These are phyloP conservation scores for Pleurotus djamor DNA, from an alignment of 768 basidiomycete genomes.

Conservation along the genomic window DNA sequence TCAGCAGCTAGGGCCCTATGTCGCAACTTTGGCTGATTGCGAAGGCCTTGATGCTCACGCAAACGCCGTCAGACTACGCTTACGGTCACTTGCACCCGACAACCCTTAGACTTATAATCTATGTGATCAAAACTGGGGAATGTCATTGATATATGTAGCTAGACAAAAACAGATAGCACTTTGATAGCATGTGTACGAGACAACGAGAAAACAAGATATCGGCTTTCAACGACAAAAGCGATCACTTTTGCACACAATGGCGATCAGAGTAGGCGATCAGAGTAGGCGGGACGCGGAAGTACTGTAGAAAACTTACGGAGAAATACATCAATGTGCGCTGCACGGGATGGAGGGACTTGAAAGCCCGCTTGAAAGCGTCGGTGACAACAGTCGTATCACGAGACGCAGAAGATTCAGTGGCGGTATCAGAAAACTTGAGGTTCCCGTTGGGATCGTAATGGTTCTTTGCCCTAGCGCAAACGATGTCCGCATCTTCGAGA, in stretches of 20 bases:
- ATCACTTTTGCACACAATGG: too few relatives aligned
- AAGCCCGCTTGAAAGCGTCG: slow-evolving; percentile 48
- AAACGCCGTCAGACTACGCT: slow-evolving; percentile 89
- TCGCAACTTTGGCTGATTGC: slow-evolving; percentile 88
- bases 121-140: too few relatives aligned
- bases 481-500: slow-evolving; percentile 16
- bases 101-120: neutral
- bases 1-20: slow-evolving; percentile 77
- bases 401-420: slow-evolving; percentile 42
- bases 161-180: too few relatives aligned
- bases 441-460: slow-evolving; percentile 66
- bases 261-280: neutral
- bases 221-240: too few relatives aligned
- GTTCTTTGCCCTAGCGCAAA: slow-evolving; percentile 77
- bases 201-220: too few relatives aligned
- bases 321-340: slow-evolving; percentile 62
- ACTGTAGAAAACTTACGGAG: slow-evolving; percentile 31
- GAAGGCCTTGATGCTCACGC: slow-evolving; percentile 96
- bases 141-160: too few relatives aligned
- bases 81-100: slow-evolving; percentile 27
- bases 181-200: too few relatives aligned
- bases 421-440: slow-evolving; percentile 59
- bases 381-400: slow-evolving; percentile 31
- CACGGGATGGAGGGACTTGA: slow-evolving; percentile 52
- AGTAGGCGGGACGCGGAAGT: neutral